Evolutionary conservation across 1,139 yeast genomes (phyloP).

Genomic region (Nakaseomyces glabratus): DNA sequence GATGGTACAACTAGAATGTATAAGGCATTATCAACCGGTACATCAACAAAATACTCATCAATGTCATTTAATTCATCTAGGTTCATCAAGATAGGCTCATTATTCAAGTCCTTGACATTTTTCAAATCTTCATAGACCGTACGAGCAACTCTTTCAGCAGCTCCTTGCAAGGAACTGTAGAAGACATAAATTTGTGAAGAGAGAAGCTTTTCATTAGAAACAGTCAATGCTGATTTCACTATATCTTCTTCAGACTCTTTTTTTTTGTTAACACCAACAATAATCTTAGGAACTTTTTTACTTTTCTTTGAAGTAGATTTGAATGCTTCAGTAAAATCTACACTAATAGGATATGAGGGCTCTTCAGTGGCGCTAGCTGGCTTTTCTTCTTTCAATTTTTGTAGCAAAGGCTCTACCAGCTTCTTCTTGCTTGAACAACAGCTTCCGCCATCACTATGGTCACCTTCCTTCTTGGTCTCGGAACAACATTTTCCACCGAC

Average conservation of each 20-base stretch:
- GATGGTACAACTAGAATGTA: constrained; percentile 79
- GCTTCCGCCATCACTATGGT: constrained; percentile 17
- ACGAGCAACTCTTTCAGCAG: constrained; percentile 63
- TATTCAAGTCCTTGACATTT: constrained; percentile 33
- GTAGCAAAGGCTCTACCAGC: constrained; percentile 9
- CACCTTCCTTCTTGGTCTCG: constrained; percentile 6
- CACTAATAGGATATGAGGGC: constrained; percentile 28
- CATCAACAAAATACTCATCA: constrained; percentile 69
- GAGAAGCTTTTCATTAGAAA: constrained; percentile 28
- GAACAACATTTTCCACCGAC: constrained; percentile 6
- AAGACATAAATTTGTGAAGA: constrained; percentile 46
- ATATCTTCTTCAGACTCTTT: constrained; percentile 20
- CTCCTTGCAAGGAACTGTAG: constrained; percentile 79
- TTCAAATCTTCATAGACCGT: constrained; percentile 27
- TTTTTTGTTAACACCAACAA: constrained; percentile 20
- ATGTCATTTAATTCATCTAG: constrained; percentile 78
- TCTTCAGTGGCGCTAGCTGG: constrained; percentile 1
- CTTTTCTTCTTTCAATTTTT: constrained; percentile 11
- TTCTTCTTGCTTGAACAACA: constrained; percentile 15
- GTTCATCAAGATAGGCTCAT: constrained; percentile 50
- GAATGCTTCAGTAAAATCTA: constrained; percentile 37
- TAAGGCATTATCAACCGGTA: constrained; percentile 46
- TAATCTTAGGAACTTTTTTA: constrained; percentile 19
- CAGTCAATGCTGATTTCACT: constrained; percentile 28
- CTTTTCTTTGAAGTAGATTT: constrained; percentile 14